A percentile compares a stretch with the other conserved stretches of the same genome.
Evolutionary conservation across 257 asterid species (phyloP).

Genomic region (Plantago major): DNA sequence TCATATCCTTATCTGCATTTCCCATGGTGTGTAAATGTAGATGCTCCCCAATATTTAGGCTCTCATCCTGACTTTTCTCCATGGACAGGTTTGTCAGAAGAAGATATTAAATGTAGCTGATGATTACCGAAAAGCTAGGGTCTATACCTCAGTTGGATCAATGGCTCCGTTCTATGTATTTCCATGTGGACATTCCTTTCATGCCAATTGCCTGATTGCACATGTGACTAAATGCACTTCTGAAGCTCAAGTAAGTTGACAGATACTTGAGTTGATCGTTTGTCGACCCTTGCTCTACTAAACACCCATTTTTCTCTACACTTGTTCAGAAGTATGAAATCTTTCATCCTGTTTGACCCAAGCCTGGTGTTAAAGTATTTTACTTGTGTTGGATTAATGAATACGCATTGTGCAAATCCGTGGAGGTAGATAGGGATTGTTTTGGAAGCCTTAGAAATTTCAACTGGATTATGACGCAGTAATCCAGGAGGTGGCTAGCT

Average conservation of each 20-base stretch:
- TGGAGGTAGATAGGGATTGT: too few relatives aligned
- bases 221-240: constrained; percentile 84
- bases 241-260: constrained; percentile 72
- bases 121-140: constrained; percentile 62
- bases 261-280: too few relatives aligned
- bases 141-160: constrained; percentile 70
- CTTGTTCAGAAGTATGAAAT: not conserved
- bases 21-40: not conserved
- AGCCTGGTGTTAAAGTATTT: not conserved
- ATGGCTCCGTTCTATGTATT: constrained; percentile 98
- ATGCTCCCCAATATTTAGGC: constrained; percentile 16
- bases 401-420: too few relatives aligned
- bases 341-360: constrained; percentile 8
- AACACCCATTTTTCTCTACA: too few relatives aligned
- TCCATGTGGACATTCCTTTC: constrained; percentile 97
- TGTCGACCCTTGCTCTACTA: too few relatives aligned
- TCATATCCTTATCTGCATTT: constrained; percentile 10
- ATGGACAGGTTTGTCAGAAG: constrained; percentile 69
- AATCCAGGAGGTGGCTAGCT: too few relatives aligned
- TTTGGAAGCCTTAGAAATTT: too few relatives aligned
- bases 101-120: constrained; percentile 66
- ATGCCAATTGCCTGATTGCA: constrained; percentile 85
- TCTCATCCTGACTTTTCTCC: constrained; percentile 24
- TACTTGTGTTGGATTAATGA: not conserved
- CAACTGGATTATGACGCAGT: too few relatives aligned